A percentile compares a stretch with the other conserved stretches of the same genome.
These are phyloP conservation scores for Ophiocordyceps camponoti-leonardi DNA, from an alignment of 2,329 filamentous ascomycete genomes.

Conservation along the genomic window DNA sequence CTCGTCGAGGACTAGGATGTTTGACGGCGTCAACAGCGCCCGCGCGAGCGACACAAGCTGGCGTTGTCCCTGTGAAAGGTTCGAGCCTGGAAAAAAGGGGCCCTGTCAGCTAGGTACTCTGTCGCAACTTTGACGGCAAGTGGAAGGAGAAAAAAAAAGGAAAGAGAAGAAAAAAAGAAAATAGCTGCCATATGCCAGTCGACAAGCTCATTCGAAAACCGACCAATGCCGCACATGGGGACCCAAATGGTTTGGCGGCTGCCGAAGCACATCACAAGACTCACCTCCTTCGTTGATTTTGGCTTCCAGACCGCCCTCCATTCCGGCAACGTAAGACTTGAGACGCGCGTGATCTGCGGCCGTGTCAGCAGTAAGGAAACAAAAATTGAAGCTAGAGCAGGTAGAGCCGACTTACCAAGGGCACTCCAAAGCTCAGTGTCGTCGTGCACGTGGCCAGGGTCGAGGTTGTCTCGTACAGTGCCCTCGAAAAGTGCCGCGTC, in stretches of 20 bases:
- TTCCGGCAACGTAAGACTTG: conserved; percentile 71
- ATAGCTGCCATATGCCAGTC: not conserved
- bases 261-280: conserved; percentile 15
- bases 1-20: conserved; percentile 93
- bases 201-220: too few species aligned
- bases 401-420: conserved; percentile 44
- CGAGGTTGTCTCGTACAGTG: conserved; percentile 83
- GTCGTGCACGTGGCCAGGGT: conserved; percentile 86
- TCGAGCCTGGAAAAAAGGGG: conserved; percentile 48
- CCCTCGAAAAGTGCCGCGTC: conserved; percentile 94
- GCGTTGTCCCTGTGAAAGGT: conserved; percentile 85
- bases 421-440: conserved; percentile 97
- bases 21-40: conserved; percentile 84
- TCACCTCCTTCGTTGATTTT: conserved; percentile 84
- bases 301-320: conserved; percentile 83
- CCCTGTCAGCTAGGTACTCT: not conserved
- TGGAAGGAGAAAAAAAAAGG: too few species aligned
- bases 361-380: conserved; percentile 1
- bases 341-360: conserved; percentile 70
- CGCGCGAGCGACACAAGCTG: conserved; percentile 89
- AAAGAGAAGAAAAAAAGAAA: too few species aligned
- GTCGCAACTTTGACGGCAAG: too few species aligned
- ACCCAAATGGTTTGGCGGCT: not conserved
- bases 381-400: not conserved
- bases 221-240: too few species aligned